Conservation (phyloP, 1,284 basidiomycete species). For the Puccinia triticina region DNA sequence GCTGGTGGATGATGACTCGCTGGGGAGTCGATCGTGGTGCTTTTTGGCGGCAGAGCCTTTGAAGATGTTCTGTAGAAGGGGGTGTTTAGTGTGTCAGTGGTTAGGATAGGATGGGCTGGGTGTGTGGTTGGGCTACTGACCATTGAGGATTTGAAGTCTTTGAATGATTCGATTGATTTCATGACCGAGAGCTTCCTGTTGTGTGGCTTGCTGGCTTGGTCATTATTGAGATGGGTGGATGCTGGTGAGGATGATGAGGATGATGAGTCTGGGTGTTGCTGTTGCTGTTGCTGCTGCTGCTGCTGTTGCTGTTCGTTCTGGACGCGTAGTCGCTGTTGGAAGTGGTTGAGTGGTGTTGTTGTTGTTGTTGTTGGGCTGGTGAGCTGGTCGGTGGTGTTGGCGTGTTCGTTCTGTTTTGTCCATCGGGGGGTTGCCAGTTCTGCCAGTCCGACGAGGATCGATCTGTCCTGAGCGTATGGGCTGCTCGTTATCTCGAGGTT, state of each 20-base stretch:
- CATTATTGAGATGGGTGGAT: not conserved
- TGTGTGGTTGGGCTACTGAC: not conserved
- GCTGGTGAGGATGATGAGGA: not conserved
- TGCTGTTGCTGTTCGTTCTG: not conserved
- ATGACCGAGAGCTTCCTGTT: not conserved
- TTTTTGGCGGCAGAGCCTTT: not conserved
- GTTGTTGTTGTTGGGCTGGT: not conserved
- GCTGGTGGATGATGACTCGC: not conserved
- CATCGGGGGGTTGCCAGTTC: slow-evolving; percentile 34
- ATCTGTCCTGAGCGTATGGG: slow-evolving; percentile 24
- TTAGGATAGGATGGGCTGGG: no score
- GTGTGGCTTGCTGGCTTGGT: not conserved
- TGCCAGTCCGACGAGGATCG: slow-evolving; percentile 33
- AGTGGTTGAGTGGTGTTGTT: not conserved
- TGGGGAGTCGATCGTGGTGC: not conserved
- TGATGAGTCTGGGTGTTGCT: not conserved
- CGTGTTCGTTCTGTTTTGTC: not conserved
- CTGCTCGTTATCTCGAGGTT: not conserved
- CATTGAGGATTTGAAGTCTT: not conserved
- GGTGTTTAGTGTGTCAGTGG: no score
- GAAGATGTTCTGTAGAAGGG: slow-evolving; percentile 1
- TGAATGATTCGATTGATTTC: slow-evolving; percentile 26
- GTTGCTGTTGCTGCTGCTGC: not conserved
- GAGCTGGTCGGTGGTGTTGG: not conserved
- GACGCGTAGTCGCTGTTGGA: not conserved